Base-by-base conservation (phyloP, 495 filamentous ascomycete species). In the Aspergillus heteromorphus region DNA sequence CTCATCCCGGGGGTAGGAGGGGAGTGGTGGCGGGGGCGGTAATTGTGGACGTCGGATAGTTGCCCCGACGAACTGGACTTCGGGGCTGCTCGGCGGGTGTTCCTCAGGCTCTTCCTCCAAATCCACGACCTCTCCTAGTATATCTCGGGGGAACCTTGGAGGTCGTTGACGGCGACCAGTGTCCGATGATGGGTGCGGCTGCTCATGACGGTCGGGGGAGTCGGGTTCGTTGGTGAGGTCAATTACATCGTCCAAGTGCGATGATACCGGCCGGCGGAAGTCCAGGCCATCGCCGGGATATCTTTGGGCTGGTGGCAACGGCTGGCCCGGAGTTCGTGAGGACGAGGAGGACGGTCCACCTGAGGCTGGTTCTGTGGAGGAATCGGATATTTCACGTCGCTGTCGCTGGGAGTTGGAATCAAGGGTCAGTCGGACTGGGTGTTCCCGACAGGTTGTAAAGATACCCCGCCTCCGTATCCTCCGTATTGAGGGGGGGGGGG, bases 211-310 rank as follows among this genome's bases (percentile, higher is more conserved):
- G 8, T 70, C 65, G 25, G 69, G 65, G 2, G 73, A 68, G 19
- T 77, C 77, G 1, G 70, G 62, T 6, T 81, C 79, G 10, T 73
- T 68, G 4, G 81, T 84, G 18, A 85, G 62, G 59, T 85, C 82
- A 17, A 85, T 82, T 6, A 83, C 68, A 23, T 73, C 67, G 14
- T 67, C 70, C 7, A 53, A 49, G n/a, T 62, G 58, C 13, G 65
- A 40, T 1, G 60, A 52, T 2, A 70, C 61, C 7, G 81, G 80
- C 20, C 75, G 69, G 45, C 79, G 68, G 25, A 71, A 76, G 43
- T 84, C 81, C 30, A 76, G 63, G 11, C 77, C 73, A 62, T 80
- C 74, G 14, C 78, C 73, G 19, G 69, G 53, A 52, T 67, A 75
- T 60, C 73, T 52, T 25, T 61, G 56, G 16, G 30, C 54, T 5